Conservation (phyloP, 1,284 basidiomycete species). For the Cutaneotrichosporon sp. region DNA sequence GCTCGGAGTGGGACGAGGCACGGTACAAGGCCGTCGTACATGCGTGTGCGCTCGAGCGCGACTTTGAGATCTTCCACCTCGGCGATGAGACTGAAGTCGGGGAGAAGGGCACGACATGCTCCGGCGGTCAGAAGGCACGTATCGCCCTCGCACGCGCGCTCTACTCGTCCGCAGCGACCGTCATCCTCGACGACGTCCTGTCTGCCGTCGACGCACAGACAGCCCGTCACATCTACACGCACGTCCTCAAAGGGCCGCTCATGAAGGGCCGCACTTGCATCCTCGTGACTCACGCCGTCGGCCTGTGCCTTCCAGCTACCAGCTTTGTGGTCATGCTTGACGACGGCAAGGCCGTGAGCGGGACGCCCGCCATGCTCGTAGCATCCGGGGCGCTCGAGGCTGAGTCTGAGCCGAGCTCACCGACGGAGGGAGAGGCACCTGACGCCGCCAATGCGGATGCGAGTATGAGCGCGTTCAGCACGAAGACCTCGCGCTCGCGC, state of each 20-base stretch:
- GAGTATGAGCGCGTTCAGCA: neutral
- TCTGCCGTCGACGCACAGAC: conserved; percentile 57
- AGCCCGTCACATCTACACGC: conserved; percentile 43
- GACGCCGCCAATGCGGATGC: neutral
- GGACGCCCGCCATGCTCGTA: conserved; percentile 40
- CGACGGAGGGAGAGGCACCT: conserved; percentile 17
- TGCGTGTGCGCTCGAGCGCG: conserved; percentile 58
- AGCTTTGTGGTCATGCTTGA: conserved; percentile 50
- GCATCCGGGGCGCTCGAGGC: conserved; percentile 29
- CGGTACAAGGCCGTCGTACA: conserved; percentile 56
- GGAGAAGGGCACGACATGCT: conserved; percentile 59
- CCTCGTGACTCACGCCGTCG: conserved; percentile 59
- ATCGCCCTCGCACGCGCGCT: conserved; percentile 52
- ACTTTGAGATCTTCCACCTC: conserved; percentile 58
- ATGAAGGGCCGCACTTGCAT: conserved; percentile 54
- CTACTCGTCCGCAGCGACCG: conserved; percentile 48
- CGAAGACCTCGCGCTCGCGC: neutral
- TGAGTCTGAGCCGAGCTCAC: conserved; percentile 20
- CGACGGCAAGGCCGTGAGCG: conserved; percentile 39
- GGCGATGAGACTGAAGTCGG: conserved; percentile 61
- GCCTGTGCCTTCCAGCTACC: conserved; percentile 56
- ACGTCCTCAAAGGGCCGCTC: conserved; percentile 49
- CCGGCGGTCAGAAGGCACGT: conserved; percentile 51
- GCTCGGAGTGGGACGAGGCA: conserved; percentile 51
- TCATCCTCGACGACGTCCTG: conserved; percentile 51